These are phyloP conservation scores for Nidularia sp. DNA, from an alignment of 768 basidiomycete genomes.

Conservation along the genomic window DNA sequence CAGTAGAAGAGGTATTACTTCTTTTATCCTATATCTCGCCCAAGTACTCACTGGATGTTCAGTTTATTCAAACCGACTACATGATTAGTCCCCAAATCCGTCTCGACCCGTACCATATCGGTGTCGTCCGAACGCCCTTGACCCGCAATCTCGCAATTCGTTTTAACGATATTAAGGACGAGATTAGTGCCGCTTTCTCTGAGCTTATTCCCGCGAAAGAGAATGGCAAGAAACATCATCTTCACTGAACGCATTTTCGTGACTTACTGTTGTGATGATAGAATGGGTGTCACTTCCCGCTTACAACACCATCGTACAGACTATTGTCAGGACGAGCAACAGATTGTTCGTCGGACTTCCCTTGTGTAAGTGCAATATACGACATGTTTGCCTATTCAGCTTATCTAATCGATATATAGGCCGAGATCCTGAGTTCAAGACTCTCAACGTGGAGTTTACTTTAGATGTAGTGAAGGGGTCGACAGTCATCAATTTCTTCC, in stretches of 20 bases:
- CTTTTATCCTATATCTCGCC: not conserved
- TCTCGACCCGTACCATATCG: slow-evolving; percentile 13
- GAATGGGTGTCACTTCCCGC: slow-evolving; percentile 31
- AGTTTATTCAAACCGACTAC: slow-evolving; percentile 26
- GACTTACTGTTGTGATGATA: slow-evolving; percentile 4
- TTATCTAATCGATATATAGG: slow-evolving; percentile 5
- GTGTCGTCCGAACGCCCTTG: slow-evolving; percentile 11
- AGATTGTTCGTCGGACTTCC: slow-evolving; percentile 40
- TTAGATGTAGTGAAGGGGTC: slow-evolving; percentile 11
- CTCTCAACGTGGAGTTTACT: slow-evolving; percentile 16
- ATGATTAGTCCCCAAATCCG: slow-evolving; percentile 21
- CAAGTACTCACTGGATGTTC: not conserved
- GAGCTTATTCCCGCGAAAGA: slow-evolving; percentile 20
- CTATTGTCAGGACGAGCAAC: slow-evolving; percentile 32
- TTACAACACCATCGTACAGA: slow-evolving; percentile 13
- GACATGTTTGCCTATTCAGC: too few species aligned
- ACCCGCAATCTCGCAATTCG: slow-evolving; percentile 23
- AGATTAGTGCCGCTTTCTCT: slow-evolving; percentile 26
- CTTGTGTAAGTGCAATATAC: slow-evolving; percentile 22
- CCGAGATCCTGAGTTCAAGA: slow-evolving; percentile 14
- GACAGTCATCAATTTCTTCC: slow-evolving; percentile 14
- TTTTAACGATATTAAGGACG: slow-evolving; percentile 30
- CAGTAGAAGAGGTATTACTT: not conserved
- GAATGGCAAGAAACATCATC: slow-evolving; percentile 2
- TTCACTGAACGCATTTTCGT: not conserved